Percentiles rank a stretch among this genome's conserved stretches.
These are phyloP conservation scores for Fomitopsis palustris DNA, from an alignment of 1,284 basidiomycete genomes.

Conservation along the genomic window DNA sequence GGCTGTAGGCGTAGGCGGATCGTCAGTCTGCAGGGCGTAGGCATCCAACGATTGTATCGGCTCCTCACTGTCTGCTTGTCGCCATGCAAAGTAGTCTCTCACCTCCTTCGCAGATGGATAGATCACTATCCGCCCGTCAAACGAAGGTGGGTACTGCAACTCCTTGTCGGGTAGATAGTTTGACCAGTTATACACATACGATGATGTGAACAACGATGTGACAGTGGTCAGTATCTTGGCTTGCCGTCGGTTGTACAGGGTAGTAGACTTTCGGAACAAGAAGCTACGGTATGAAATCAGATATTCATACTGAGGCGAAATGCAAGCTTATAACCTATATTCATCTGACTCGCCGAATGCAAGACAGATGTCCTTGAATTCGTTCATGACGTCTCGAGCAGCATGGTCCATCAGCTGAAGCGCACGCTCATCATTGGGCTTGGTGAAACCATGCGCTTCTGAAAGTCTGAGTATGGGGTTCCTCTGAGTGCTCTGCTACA, in stretches of 20 bases:
- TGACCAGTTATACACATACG: constrained; percentile 87
- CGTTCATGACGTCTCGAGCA: constrained; percentile 79
- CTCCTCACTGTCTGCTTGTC: constrained; percentile 89
- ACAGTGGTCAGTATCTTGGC: constrained; percentile 90
- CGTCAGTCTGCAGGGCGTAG: constrained; percentile 8
- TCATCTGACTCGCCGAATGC: constrained; percentile 98
- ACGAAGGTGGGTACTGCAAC: constrained; percentile 82
- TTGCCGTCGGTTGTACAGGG: constrained; percentile 81
- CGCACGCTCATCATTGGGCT: constrained; percentile 90
- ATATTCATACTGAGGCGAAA: too few species aligned
- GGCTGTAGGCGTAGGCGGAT: constrained; percentile 46
- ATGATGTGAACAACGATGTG: constrained; percentile 90
- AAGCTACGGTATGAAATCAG: constrained; percentile 53
- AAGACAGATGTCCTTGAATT: constrained; percentile 78
- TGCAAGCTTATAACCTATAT: constrained; percentile 64
- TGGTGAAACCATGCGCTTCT: constrained; percentile 76
- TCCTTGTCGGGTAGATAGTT: constrained; percentile 71
- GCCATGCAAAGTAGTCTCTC: constrained; percentile 93
- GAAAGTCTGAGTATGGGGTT: constrained; percentile 62
- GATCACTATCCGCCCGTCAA: constrained; percentile 87
- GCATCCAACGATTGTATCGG: background rate
- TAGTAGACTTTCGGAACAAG: constrained; percentile 73
- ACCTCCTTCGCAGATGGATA: constrained; percentile 78
- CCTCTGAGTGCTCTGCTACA: background rate
- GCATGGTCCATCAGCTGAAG: constrained; percentile 92